Evolutionary conservation across 306 rosid genomes (phyloP), one percentile per base, ranked within the genome.

Genomic region (Phaseolus lunatus): DNA sequence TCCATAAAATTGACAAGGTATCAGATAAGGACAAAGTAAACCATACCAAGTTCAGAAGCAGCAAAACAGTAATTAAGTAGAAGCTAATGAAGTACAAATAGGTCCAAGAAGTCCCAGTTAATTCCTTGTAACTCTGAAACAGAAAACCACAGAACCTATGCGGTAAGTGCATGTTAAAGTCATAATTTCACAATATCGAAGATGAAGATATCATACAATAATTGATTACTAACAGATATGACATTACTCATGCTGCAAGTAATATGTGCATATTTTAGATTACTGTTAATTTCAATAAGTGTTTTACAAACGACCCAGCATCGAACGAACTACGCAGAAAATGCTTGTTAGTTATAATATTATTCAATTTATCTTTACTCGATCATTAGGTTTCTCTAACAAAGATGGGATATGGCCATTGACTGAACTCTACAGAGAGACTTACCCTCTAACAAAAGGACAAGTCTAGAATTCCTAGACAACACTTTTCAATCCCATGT

Each of bases 31-130:
- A 75, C 31, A 69, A 29, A 70, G 62, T 24, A 78, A 39, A 73
- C 71, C 88, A 73, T 80, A 92, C 99, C 97, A 95, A 86, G 76
- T 95, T 95, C 86, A 95, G 75, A 58, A 95, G 98, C 80, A 95
- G 96, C 82, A 95, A 80, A 72, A 92, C 85, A 10, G 94, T 87
- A 70, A 95, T 73, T 65, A 95, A 82, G 90, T 95, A 95, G 90
- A 92, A 95, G 86, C 97, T 90, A 81, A 92, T 62, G 80, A 95
- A 95, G 84, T 95, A 95, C 50, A 31, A 35, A 37, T 87, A 44
- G 76, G 83, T 83, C 99, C 97, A 95, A 41, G 81, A 75, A 74
- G 91, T 95, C 74, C 94, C 98, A 2, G 97, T 92, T 74, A 95
- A 78, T 53, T 82, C 97, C 90, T 61, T 81, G 91, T 95, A 95